Evolutionary conservation across 2,329 filamentous ascomycete species (phyloP).

Genomic region (Monilinia laxa): DNA sequence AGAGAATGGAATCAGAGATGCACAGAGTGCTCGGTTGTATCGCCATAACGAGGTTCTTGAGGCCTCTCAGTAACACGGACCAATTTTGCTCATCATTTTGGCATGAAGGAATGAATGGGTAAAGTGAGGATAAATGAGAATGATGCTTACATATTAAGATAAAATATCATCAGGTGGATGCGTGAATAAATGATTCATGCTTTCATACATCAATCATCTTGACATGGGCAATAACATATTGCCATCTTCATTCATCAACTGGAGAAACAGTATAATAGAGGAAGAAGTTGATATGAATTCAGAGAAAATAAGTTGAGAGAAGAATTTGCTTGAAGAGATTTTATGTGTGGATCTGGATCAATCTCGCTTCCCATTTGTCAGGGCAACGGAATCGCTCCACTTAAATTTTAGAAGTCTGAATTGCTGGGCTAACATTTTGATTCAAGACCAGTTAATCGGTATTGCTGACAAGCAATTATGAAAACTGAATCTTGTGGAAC

Average conservation of each 20-base stretch:
- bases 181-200: not conserved
- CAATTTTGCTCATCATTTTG: constrained; percentile 21
- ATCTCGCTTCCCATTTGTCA: constrained; percentile 18
- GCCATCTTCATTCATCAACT: not conserved
- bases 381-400: not conserved
- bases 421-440: not conserved
- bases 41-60: constrained; percentile 20
- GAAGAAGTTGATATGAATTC: not conserved
- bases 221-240: not conserved
- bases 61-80: constrained; percentile 23
- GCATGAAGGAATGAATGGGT: not conserved
- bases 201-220: not conserved
- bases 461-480: not conserved
- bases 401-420: constrained; percentile 2
- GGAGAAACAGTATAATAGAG: not conserved
- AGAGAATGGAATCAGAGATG: constrained; percentile 9
- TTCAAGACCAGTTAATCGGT: not conserved
- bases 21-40: constrained; percentile 21
- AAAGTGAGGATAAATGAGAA: not conserved
- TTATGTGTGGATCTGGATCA: constrained; percentile 9
- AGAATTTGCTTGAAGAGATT: constrained; percentile 11
- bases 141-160: not conserved
- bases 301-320: not conserved
- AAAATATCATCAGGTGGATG: not conserved
- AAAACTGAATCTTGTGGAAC: not conserved